phyloP scores from a whole-genome alignment of 495 filamentous ascomycete species.

The Recurvomyces mirabilis region DNA sequence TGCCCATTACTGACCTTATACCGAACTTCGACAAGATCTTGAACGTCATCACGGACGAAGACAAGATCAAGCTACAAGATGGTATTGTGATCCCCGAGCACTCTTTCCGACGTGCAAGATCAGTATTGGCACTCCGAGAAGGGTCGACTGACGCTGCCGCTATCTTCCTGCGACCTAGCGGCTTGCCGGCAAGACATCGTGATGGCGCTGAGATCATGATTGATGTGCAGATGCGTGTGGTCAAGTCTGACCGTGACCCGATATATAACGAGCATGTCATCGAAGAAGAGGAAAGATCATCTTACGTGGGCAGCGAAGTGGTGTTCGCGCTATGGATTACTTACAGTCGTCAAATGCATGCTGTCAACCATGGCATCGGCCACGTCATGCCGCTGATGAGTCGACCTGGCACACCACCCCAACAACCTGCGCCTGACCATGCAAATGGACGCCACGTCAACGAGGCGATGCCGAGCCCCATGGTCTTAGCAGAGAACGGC shows the following conservation, averaged over 20 bases:
- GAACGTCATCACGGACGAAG: slow-evolving; percentile 70
- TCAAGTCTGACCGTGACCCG: slow-evolving; percentile 61
- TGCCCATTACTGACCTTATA: slow-evolving; percentile 66
- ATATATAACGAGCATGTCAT: slow-evolving; percentile 34
- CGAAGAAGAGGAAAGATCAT: slow-evolving; percentile 39
- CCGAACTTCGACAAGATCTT: slow-evolving; percentile 80
- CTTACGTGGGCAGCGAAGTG: slow-evolving; percentile 53
- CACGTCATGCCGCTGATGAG: slow-evolving; percentile 47
- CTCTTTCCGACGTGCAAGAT: slow-evolving; percentile 81
- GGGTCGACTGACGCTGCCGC: slow-evolving; percentile 60
- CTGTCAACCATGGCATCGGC: slow-evolving; percentile 45
- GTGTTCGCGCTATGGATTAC: slow-evolving; percentile 97
- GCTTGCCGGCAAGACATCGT: slow-evolving; percentile 72
- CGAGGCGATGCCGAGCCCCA: slow-evolving; percentile 11
- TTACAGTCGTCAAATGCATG: slow-evolving; percentile 86
- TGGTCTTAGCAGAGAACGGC: not conserved
- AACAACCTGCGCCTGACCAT: slow-evolving; percentile 71
- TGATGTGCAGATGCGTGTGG: slow-evolving; percentile 90
- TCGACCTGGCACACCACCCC: slow-evolving; percentile 53
- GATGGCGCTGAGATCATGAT: slow-evolving; percentile 86
- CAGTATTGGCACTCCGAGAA: slow-evolving; percentile 69
- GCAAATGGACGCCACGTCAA: slow-evolving; percentile 2
- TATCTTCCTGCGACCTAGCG: slow-evolving; percentile 67
- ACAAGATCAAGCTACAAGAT: slow-evolving; percentile 68
- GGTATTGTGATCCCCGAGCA: slow-evolving; percentile 97